phyloP scores from a whole-genome alignment of 169 alveolate species.

The Plasmodium fragile region DNA sequence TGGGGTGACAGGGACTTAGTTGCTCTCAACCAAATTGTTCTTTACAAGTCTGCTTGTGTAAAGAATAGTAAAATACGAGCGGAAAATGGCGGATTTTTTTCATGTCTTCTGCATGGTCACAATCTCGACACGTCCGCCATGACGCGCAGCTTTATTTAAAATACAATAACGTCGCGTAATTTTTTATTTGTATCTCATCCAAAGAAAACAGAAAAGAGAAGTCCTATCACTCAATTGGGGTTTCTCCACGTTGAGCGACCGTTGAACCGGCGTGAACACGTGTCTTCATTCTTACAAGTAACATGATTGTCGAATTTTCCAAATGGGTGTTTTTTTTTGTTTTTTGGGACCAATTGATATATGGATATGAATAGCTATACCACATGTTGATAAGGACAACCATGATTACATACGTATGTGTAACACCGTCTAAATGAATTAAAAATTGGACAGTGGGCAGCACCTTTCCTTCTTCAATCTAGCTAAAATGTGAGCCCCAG shows the following conservation, averaged over 20 bases:
- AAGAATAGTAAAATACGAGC: background rate
- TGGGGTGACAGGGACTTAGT: background rate
- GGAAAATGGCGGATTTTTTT: background rate
- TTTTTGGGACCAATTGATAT: background rate
- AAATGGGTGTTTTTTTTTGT: background rate
- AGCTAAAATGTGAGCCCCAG: conserved; percentile 6
- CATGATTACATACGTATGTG: background rate
- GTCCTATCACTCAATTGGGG: background rate
- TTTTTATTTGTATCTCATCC: background rate
- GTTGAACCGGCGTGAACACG: background rate
- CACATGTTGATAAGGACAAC: background rate
- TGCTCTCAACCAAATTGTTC: background rate
- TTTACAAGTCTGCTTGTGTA: background rate
- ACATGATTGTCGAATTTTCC: background rate
- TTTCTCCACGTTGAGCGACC: background rate
- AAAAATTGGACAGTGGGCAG: background rate
- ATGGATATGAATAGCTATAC: background rate
- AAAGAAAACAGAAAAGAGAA: background rate
- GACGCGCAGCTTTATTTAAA: background rate
- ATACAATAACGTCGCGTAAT: background rate
- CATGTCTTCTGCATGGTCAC: background rate
- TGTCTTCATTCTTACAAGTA: background rate
- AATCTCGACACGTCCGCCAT: background rate
- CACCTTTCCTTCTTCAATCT: conserved; percentile 7
- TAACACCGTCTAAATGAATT: background rate